Evolutionary conservation across 1,139 yeast genomes (phyloP).

Genomic region (Ashbya aceris): DNA sequence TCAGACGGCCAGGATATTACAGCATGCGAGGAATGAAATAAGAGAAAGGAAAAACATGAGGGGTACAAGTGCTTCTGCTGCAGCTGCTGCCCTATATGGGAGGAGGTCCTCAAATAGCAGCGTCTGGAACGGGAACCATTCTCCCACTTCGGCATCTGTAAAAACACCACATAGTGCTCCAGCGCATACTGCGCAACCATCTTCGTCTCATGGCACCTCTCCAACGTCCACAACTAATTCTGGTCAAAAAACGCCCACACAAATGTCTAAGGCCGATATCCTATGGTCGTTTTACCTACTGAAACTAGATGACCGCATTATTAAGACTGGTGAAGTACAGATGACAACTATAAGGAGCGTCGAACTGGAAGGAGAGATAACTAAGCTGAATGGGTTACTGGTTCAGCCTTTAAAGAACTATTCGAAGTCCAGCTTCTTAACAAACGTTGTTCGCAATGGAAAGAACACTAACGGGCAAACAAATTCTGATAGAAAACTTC

Average conservation of each 20-base stretch:
- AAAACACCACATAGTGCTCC: slow-evolving; percentile 4
- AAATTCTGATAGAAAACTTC: slow-evolving; percentile 19
- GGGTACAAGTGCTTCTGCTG: slow-evolving; percentile 29
- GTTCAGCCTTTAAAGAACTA: slow-evolving; percentile 47
- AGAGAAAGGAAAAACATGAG: slow-evolving; percentile 18
- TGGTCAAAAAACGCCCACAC: slow-evolving; percentile 23
- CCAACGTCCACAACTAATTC: slow-evolving; percentile 1
- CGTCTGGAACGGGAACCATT: not conserved
- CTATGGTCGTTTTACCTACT: slow-evolving; percentile 58
- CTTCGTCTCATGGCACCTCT: slow-evolving; percentile 9
- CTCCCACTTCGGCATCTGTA: not conserved
- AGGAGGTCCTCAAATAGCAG: not conserved
- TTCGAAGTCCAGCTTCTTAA: slow-evolving; percentile 23
- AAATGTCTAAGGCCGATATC: slow-evolving; percentile 51
- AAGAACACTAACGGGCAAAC: slow-evolving; percentile 38
- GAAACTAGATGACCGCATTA: slow-evolving; percentile 60
- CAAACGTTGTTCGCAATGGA: slow-evolving; percentile 51
- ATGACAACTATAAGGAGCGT: slow-evolving; percentile 37
- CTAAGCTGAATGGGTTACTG: slow-evolving; percentile 44
- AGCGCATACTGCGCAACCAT: not conserved
- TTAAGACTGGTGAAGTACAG: slow-evolving; percentile 49
- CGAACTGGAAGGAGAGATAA: slow-evolving; percentile 37
- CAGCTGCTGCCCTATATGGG: slow-evolving; percentile 24
- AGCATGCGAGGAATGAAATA: slow-evolving; percentile 21
- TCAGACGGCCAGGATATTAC: slow-evolving; percentile 26